Evolutionary conservation across 2,329 filamentous ascomycete genomes (phyloP).

Genomic region (Fusarium poae): DNA sequence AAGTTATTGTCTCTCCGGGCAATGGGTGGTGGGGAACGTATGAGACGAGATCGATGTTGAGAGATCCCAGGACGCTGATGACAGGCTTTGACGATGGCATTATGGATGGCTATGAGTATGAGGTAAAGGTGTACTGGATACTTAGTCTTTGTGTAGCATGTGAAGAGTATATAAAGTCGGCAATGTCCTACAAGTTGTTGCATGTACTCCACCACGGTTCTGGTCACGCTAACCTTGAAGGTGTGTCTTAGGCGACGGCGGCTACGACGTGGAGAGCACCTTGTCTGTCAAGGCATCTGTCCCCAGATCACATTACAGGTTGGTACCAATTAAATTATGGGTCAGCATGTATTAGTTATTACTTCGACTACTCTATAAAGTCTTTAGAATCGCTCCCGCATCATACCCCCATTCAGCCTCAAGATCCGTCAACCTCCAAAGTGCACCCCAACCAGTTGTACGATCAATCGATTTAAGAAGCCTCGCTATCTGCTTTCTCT

Average conservation of each 20-base stretch:
- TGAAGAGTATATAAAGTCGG: slow-evolving; percentile 6
- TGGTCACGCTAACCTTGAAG: slow-evolving; percentile 15
- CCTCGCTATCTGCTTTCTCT: slow-evolving; percentile 53
- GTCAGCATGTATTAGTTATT: not conserved
- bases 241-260: slow-evolving; percentile 25
- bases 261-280: not conserved
- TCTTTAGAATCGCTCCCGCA: slow-evolving; percentile 29
- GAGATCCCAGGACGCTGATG: slow-evolving; percentile 89
- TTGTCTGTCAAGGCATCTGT: no score
- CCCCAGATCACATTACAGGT: not conserved
- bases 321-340: not conserved
- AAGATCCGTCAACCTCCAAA: slow-evolving; percentile 63
- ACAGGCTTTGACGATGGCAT: slow-evolving; percentile 13
- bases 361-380: not conserved
- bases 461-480: slow-evolving; percentile 61
- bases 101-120: rapidly evolving
- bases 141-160: not conserved
- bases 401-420: slow-evolving; percentile 55
- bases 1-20: slow-evolving; percentile 88
- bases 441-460: slow-evolving; percentile 63
- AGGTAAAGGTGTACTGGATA: not conserved
- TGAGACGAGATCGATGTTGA: slow-evolving; percentile 94
- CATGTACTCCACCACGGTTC: not conserved
- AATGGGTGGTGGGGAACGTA: slow-evolving; percentile 87
- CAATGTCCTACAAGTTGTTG: not conserved